phyloP scores from a whole-genome alignment of 75 land plant species.

The Sequoia sempervirens region DNA sequence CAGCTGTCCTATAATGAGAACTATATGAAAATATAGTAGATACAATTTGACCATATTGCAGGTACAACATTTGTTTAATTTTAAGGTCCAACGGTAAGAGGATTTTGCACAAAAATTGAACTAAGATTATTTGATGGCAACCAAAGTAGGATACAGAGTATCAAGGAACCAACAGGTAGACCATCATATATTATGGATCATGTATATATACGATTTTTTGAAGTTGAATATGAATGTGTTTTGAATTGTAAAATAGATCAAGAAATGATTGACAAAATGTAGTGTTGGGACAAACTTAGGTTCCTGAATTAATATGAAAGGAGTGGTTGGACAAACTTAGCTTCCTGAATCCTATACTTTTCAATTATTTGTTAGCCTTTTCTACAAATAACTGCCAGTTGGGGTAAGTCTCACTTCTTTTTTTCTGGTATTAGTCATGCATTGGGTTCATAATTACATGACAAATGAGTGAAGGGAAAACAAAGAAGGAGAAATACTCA shows the following conservation, averaged over 20 bases:
- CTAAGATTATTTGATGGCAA: not conserved
- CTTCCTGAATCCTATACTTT: too few relatives aligned
- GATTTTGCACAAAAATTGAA: not conserved
- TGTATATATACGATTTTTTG: not conserved
- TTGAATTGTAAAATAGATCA: not conserved
- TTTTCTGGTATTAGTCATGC: too few relatives aligned
- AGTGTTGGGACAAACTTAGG: not conserved
- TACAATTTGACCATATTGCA: not conserved
- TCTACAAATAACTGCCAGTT: too few relatives aligned
- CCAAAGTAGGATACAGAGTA: not conserved
- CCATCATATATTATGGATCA: not conserved
- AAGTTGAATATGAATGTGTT: not conserved
- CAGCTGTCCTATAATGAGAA: not conserved
- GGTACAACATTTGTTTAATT: not conserved
- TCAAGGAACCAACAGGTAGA: not conserved
- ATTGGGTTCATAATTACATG: too few relatives aligned
- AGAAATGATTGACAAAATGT: not conserved
- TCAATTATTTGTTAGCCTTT: too few relatives aligned
- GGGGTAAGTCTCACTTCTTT: too few relatives aligned
- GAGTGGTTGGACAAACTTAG: too few relatives aligned
- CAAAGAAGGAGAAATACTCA: too few relatives aligned
- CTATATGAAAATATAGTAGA: not conserved
- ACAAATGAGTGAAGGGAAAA: too few relatives aligned
- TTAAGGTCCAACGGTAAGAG: not conserved
- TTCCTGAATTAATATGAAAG: not conserved